These are phyloP conservation scores for Gryganskiella cystojenkinii DNA, from an alignment of 192 early-diverging fungal species.

Conservation along the genomic window DNA sequence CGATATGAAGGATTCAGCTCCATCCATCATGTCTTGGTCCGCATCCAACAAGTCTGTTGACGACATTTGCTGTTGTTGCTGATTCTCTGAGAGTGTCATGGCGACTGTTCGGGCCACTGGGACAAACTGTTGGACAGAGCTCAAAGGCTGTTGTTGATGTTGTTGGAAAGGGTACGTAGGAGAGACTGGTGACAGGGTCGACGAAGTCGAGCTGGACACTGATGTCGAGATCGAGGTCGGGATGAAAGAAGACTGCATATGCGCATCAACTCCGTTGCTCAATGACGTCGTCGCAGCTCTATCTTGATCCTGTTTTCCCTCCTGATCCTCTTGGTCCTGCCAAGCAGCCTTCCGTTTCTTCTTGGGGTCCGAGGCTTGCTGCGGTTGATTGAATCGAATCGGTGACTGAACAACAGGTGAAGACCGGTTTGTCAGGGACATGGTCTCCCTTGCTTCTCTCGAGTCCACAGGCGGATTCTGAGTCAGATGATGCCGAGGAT, in stretches of 20 bases:
- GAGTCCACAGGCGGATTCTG: slow-evolving; percentile 22
- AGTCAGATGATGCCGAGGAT: slow-evolving; percentile 23
- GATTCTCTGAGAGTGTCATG: neutral
- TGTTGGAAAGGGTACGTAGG: neutral
- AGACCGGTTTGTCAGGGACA: slow-evolving; percentile 11
- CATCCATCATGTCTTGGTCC: slow-evolving; percentile 37
- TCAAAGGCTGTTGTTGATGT: slow-evolving; percentile 4
- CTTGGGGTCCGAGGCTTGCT: neutral
- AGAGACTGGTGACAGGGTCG: neutral
- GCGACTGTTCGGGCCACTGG: slow-evolving; percentile 2
- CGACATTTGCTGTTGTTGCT: neutral
- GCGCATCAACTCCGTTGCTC: too few species aligned
- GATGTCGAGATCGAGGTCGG: too few species aligned
- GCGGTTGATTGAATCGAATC: neutral
- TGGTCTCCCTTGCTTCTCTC: slow-evolving; percentile 28
- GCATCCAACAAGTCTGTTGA: neutral
- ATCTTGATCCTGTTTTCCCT: neutral
- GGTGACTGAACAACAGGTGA: neutral
- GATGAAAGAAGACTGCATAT: too few species aligned
- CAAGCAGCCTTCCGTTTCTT: slow-evolving; percentile 27
- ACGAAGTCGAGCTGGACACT: neutral
- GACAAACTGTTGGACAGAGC: slow-evolving; percentile 32
- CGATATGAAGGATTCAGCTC: slow-evolving; percentile 2
- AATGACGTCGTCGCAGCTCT: too few species aligned
- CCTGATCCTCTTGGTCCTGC: slow-evolving; percentile 20